Evolutionary conservation across 345 rosid species (phyloP).

Genomic region (Populus pruinosa): DNA sequence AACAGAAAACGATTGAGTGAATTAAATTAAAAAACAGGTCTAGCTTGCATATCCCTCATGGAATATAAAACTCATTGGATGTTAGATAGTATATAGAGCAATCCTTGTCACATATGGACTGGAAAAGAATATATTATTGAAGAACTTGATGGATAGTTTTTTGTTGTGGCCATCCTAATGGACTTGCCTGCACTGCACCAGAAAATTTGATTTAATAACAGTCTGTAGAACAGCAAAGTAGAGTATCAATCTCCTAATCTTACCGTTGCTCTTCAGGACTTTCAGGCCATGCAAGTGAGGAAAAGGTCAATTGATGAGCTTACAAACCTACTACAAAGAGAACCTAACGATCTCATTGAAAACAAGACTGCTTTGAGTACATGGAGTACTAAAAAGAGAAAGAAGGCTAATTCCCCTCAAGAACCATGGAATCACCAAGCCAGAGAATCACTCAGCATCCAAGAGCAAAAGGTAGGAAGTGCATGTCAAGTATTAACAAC

Average conservation of each 20-base stretch:
- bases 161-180: neutral
- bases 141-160: neutral
- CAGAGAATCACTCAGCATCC: neutral
- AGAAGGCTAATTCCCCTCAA: slow-evolving; percentile 16
- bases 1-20: too few relatives aligned
- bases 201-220: neutral
- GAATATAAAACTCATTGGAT: neutral
- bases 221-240: neutral
- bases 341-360: neutral
- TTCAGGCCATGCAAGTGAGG: slow-evolving; percentile 14
- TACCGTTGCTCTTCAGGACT: slow-evolving; percentile 12
- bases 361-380: neutral
- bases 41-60: neutral
- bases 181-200: neutral
- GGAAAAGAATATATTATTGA: neutral
- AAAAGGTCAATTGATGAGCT: slow-evolving; percentile 19
- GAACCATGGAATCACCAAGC: slow-evolving; percentile 16
- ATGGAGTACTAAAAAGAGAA: slow-evolving; percentile 33
- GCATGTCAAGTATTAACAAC: too few relatives aligned
- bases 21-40: too few relatives aligned
- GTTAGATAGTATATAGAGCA: neutral
- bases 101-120: neutral
- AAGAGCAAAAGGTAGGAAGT: slow-evolving; percentile 18
- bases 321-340: slow-evolving; percentile 4
- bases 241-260: neutral